Percentiles rank a stretch among this genome's conserved stretches.
phyloP scores from a whole-genome alignment of 495 filamentous ascomycete genomes.

The Penicillium bovifimosum region DNA sequence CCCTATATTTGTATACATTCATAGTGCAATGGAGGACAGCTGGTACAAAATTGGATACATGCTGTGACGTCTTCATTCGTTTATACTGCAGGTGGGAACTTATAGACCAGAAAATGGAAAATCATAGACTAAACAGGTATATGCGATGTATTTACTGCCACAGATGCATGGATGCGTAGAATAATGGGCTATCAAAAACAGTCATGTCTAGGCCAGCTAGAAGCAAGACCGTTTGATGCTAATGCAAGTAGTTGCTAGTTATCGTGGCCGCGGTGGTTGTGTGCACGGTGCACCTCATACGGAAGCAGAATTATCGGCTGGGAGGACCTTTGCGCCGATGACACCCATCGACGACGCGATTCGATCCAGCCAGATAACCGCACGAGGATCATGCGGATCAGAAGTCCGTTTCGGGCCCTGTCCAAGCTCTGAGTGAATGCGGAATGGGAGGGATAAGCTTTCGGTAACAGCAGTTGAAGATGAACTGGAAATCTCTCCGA shows the following conservation, averaged over 20 bases:
- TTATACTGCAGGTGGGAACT: neutral
- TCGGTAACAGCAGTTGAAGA: neutral
- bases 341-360: constrained; percentile 38
- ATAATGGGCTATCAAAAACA: neutral
- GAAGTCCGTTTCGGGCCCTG: constrained; percentile 20
- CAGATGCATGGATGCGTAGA: neutral
- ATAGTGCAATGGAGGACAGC: neutral
- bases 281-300: neutral
- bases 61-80: neutral
- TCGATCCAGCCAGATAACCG: constrained; percentile 33
- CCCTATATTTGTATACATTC: neutral
- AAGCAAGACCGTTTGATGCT: neutral
- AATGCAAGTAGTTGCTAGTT: neutral
- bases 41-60: neutral
- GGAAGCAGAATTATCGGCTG: neutral
- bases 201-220: neutral
- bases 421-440: constrained; percentile 26
- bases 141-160: no score
- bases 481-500: constrained; percentile 2
- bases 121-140: no score
- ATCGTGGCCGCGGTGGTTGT: neutral
- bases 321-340: constrained; percentile 18
- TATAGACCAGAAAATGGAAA: no score
- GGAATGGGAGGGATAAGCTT: constrained; percentile 19
- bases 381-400: constrained; percentile 18